phyloP scores from a whole-genome alignment of 768 basidiomycete species.

The Daedalea quercina region DNA sequence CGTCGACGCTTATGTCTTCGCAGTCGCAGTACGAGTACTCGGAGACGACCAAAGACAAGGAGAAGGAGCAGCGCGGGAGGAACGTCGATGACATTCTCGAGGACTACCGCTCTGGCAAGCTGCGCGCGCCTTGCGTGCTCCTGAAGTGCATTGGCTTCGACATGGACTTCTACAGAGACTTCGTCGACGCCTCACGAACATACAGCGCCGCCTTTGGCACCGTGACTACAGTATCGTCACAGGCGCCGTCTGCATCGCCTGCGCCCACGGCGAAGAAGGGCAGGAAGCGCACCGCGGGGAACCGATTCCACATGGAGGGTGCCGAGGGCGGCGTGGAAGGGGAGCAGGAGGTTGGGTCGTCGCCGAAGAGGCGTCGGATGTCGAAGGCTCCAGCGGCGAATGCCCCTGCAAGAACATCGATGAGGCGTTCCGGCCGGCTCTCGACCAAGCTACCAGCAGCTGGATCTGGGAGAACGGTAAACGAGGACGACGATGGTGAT shows the following conservation, averaged over 20 bases:
- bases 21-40: conserved; percentile 24
- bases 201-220: neutral
- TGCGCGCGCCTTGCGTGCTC: conserved; percentile 42
- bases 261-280: conserved; percentile 2
- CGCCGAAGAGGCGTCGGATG: neutral
- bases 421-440: neutral
- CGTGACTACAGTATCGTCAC: neutral
- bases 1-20: conserved; percentile 1
- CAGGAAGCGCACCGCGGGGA: neutral
- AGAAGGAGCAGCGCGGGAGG: conserved; percentile 30
- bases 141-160: conserved; percentile 41
- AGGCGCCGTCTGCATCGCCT: neutral
- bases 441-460: neutral
- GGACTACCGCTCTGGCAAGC: conserved; percentile 39
- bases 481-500: neutral
- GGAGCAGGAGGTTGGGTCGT: neutral
- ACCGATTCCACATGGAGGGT: neutral
- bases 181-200: conserved; percentile 7
- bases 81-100: conserved; percentile 27
- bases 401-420: neutral
- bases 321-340: neutral
- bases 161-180: conserved; percentile 25
- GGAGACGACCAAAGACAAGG: conserved; percentile 27
- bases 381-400: neutral
- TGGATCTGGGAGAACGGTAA: neutral